Evolutionary conservation across 352 stramenopile species (phyloP).

Genomic region (Blastocystis sp.): DNA sequence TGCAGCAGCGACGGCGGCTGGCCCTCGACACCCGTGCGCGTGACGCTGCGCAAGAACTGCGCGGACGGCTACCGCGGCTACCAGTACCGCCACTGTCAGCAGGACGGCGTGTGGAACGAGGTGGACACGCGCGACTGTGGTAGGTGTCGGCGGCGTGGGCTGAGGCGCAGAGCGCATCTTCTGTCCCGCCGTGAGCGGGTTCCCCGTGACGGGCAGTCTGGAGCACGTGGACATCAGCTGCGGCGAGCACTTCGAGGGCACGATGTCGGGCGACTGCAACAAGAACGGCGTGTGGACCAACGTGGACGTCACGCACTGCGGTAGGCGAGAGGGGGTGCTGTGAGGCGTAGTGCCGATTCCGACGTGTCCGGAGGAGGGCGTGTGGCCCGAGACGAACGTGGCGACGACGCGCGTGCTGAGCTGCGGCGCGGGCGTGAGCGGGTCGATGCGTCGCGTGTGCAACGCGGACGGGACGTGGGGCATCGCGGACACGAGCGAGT

Average conservation of each 20-base stretch:
- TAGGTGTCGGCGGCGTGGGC: not conserved
- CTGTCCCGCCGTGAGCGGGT: conserved; percentile 26
- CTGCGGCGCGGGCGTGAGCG: conserved; percentile 27
- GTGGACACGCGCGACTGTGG: conserved; percentile 43
- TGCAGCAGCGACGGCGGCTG: conserved; percentile 35
- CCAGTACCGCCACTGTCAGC: conserved; percentile 40
- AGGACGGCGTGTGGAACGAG: conserved; percentile 22
- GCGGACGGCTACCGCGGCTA: conserved; percentile 23
- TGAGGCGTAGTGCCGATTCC: conserved; percentile 34
- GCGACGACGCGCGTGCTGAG: conserved; percentile 11
- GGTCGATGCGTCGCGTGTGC: conserved; percentile 12
- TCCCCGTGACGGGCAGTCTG: conserved; percentile 1
- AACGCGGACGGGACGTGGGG: conserved; percentile 28
- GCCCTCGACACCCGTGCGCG: conserved; percentile 2
- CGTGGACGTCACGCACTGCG: conserved; percentile 54
- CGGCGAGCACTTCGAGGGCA: conserved; percentile 54
- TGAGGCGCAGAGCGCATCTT: conserved; percentile 13
- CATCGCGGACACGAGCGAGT: not conserved
- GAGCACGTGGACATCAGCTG: conserved; percentile 4
- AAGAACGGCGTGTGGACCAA: conserved; percentile 53
- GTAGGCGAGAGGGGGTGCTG: not conserved
- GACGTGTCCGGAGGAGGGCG: conserved; percentile 45
- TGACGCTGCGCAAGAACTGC: conserved; percentile 12
- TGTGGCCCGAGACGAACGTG: conserved; percentile 59
- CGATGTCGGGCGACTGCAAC: conserved; percentile 42